These are phyloP conservation scores for Paracoccidioides brasiliensis DNA, from an alignment of 2,329 filamentous ascomycete genomes.

Conservation along the genomic window DNA sequence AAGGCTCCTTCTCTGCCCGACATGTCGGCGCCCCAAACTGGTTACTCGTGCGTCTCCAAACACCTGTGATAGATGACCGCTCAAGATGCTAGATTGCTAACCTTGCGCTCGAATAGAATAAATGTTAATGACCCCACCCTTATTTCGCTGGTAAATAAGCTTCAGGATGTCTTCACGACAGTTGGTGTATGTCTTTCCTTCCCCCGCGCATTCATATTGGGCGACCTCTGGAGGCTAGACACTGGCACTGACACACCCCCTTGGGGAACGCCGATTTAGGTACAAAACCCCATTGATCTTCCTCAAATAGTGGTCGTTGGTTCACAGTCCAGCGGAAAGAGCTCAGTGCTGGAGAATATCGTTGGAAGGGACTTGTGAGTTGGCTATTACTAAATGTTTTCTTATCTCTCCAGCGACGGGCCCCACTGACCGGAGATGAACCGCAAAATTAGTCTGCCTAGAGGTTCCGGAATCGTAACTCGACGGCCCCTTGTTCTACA, in stretches of 20 bases:
- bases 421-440: slow-evolving; percentile 1
- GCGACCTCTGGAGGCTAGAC: neutral
- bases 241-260: neutral
- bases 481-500: slow-evolving; percentile 91
- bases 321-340: slow-evolving; percentile 98
- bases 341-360: slow-evolving; percentile 96
- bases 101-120: slow-evolving; percentile 37
- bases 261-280: slow-evolving; percentile 33
- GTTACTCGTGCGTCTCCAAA: slow-evolving; percentile 32
- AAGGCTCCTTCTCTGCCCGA: slow-evolving; percentile 18
- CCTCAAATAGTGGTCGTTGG: slow-evolving; percentile 97
- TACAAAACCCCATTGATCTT: slow-evolving; percentile 98
- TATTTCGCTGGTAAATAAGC: slow-evolving; percentile 87
- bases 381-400: slow-evolving; percentile 1
- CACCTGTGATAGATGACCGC: slow-evolving; percentile 5
- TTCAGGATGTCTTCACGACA: slow-evolving; percentile 97
- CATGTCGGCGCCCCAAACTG: slow-evolving; percentile 32
- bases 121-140: slow-evolving; percentile 59
- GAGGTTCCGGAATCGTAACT: slow-evolving; percentile 95
- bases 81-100: slow-evolving; percentile 12
- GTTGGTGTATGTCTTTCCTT: slow-evolving; percentile 54
- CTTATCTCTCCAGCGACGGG: neutral
- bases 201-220: neutral
- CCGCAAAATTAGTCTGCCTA: slow-evolving; percentile 56
- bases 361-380: slow-evolving; percentile 96